These are phyloP conservation scores for Helianthus tuberosus DNA, from an alignment of 129 eudicot species.

Conservation along the genomic window DNA sequence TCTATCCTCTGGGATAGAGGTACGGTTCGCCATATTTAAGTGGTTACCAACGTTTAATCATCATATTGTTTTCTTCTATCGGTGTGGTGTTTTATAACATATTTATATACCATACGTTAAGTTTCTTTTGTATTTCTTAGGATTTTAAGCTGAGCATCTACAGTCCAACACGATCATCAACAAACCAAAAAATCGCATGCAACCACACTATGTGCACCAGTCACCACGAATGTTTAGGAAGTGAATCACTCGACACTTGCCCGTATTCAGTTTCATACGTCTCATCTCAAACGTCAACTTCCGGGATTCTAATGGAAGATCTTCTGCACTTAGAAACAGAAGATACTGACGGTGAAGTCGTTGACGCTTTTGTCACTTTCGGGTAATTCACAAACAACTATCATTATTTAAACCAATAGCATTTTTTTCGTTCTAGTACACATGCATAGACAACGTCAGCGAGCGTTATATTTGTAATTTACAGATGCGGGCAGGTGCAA, in stretches of 20 bases:
- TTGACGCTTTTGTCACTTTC: constrained; percentile 71
- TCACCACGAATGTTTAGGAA: constrained; percentile 51
- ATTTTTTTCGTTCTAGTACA: not conserved
- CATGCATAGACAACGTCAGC: not conserved
- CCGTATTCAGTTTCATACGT: constrained; percentile 87
- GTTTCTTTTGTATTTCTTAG: constrained; percentile 37
- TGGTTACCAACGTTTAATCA: constrained; percentile 2
- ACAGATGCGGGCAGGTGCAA: constrained; percentile 96
- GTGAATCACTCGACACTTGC: constrained; percentile 47
- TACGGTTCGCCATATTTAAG: not conserved
- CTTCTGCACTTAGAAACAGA: constrained; percentile 74
- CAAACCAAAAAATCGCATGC: constrained; percentile 82
- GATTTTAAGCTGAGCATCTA: constrained; percentile 87
- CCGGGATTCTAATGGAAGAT: constrained; percentile 92
- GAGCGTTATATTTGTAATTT: constrained; percentile 11
- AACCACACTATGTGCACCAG: constrained; percentile 58
- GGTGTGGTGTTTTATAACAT: not conserved
- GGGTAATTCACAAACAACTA: constrained; percentile 56
- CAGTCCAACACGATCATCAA: constrained; percentile 67
- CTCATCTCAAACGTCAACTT: constrained; percentile 90
- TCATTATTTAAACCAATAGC: not conserved
- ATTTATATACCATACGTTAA: not conserved
- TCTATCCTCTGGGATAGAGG: too few relatives aligned
- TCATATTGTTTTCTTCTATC: not conserved
- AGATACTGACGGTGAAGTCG: constrained; percentile 46